Percentiles rank a stretch among this genome's conserved stretches.
Conservation (phyloP, 2,329 filamentous ascomycete genomes). For the Dothiorella sarmentorum region DNA sequence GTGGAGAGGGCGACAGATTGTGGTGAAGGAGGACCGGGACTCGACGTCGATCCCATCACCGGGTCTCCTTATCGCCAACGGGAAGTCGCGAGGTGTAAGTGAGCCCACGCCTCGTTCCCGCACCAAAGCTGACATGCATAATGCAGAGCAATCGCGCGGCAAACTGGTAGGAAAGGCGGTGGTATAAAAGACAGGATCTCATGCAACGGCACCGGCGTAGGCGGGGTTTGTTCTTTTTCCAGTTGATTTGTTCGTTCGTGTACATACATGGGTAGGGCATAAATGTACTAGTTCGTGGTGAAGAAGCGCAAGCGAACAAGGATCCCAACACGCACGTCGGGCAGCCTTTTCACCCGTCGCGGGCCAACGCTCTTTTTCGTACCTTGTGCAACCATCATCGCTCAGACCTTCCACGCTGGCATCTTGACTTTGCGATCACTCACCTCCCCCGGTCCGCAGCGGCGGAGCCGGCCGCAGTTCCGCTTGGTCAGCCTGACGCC, state of each 20-base stretch:
- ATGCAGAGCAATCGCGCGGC: not conserved
- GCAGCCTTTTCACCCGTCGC: not conserved
- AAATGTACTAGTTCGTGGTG: not conserved
- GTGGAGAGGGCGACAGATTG: constrained; percentile 32
- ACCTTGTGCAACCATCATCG: not conserved
- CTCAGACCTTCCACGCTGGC: not conserved
- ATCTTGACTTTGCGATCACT: constrained; percentile 14
- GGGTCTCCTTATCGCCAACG: constrained; percentile 31
- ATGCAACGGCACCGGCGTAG: not conserved
- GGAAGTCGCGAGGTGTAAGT: constrained; percentile 19
- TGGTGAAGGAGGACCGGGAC: constrained; percentile 34
- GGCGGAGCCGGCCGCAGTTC: not conserved
- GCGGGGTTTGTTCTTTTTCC: not conserved
- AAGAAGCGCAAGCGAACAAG: constrained; percentile 6
- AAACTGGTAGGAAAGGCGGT: no score
- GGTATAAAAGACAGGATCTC: no score
- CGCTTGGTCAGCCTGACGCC: not conserved
- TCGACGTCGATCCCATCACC: constrained; percentile 32
- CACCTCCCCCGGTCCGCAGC: constrained; percentile 7
- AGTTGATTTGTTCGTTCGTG: not conserved
- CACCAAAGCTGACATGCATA: constrained; percentile 13
- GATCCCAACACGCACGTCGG: not conserved
- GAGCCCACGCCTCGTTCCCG: not conserved
- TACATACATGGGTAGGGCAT: not conserved
- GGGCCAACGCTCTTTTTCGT: not conserved